Percentiles rank a stretch among this genome's conserved stretches.
These are phyloP conservation scores for Termitomyces sp. DNA, from an alignment of 768 basidiomycete genomes.

Conservation along the genomic window DNA sequence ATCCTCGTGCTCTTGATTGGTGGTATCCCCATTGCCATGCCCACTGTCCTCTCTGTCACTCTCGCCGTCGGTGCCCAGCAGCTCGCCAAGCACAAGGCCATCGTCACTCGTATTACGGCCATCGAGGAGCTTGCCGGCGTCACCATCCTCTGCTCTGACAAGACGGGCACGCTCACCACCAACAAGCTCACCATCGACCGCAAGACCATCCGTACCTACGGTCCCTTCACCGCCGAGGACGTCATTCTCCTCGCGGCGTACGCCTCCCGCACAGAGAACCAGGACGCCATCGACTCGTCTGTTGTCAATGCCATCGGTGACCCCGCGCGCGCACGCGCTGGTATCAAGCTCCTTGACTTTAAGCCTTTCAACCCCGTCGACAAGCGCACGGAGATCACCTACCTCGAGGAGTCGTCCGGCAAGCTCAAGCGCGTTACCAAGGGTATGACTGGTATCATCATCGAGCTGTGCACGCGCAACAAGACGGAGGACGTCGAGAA, in stretches of 20 bases:
- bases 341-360: constrained; percentile 97
- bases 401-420: constrained; percentile 91
- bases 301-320: constrained; percentile 82
- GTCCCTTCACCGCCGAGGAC: constrained; percentile 83
- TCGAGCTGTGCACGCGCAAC: constrained; percentile 95
- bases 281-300: constrained; percentile 93
- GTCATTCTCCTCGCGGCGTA: constrained; percentile 93
- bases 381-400: constrained; percentile 99
- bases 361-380: constrained; percentile 99
- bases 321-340: constrained; percentile 70
- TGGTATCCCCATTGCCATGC: constrained; percentile 99
- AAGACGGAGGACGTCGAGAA: constrained; percentile 93
- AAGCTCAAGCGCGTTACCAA: constrained; percentile 98
- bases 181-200: constrained; percentile 99
- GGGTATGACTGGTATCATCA: constrained; percentile 99
- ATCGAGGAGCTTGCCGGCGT: constrained; percentile 98
- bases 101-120: constrained; percentile 98
- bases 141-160: constrained; percentile 98
- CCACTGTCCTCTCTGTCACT: constrained; percentile 96
- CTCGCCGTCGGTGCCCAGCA: constrained; percentile 99
- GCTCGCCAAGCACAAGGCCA: constrained; percentile 98
- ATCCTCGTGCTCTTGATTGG: constrained; percentile 98
- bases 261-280: constrained; percentile 97
- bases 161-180: constrained; percentile 97
- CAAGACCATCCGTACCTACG: constrained; percentile 87